Conservation (phyloP, 139 green algal species). For the Chlamydomonas asymmetrica region DNA sequence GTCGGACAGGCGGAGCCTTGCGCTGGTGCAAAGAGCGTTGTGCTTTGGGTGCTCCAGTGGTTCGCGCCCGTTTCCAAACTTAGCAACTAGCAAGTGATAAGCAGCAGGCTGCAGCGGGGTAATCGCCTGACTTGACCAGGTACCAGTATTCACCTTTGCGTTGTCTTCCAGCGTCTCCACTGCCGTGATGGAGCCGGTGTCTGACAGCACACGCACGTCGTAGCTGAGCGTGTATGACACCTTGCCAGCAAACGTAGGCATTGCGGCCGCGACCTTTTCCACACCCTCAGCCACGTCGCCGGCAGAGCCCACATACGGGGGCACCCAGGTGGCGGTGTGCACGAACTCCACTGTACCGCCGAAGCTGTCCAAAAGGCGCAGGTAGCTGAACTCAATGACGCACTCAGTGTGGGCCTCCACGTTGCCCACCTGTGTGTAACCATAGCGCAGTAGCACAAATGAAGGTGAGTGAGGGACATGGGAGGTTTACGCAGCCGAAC, state of each 20-base stretch:
- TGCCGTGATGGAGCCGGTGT: not conserved
- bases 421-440: slow-evolving; percentile 47
- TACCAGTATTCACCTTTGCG: too few relatives aligned
- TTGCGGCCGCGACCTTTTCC: not conserved
- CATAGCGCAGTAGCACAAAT: too few relatives aligned
- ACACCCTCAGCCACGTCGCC: not conserved
- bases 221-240: slow-evolving; percentile 36
- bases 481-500: too few relatives aligned
- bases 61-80: too few relatives aligned
- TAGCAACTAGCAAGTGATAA: too few relatives aligned
- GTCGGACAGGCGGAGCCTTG: too few relatives aligned
- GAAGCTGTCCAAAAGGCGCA: slow-evolving; percentile 35
- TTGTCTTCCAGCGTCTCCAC: slow-evolving; percentile 21
- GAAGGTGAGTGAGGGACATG: too few relatives aligned
- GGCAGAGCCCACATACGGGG: slow-evolving; percentile 24
- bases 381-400: slow-evolving; percentile 30
- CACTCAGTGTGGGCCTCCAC: slow-evolving; percentile 28
- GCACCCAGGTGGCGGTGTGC: slow-evolving; percentile 46
- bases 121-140: too few relatives aligned
- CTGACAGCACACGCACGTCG: slow-evolving; percentile 9
- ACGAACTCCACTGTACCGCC: slow-evolving; percentile 33
- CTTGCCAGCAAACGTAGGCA: slow-evolving; percentile 9
- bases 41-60: too few relatives aligned
- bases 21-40: too few relatives aligned
- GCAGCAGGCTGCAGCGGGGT: too few relatives aligned